Percentiles rank a stretch among this genome's conserved stretches.
These are phyloP conservation scores for Phylloporus sp. DNA, from an alignment of 1,284 basidiomycete genomes.

Conservation along the genomic window DNA sequence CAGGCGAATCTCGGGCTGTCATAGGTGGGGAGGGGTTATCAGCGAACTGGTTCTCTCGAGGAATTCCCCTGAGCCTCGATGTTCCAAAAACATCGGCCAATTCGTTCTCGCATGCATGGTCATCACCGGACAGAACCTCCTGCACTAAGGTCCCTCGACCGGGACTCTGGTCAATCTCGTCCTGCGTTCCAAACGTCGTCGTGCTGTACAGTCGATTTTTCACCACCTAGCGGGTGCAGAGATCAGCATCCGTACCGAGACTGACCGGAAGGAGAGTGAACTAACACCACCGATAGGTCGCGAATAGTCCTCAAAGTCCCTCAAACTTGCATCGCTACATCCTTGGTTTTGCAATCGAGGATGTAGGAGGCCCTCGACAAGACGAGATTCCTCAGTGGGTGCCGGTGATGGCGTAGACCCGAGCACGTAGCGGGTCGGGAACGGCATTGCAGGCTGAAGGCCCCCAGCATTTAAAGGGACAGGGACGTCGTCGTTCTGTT, in stretches of 20 bases:
- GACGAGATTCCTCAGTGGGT: conserved; percentile 40
- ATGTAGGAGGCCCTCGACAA: conserved; percentile 44
- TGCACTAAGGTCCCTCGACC: conserved; percentile 10
- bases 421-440: conserved; percentile 8
- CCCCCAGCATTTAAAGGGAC: not conserved
- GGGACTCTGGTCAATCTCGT: conserved; percentile 21
- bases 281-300: conserved; percentile 48
- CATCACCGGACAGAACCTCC: conserved; percentile 9
- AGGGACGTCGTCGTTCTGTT: not conserved
- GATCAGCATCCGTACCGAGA: not conserved
- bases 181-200: conserved; percentile 43
- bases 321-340: conserved; percentile 42
- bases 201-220: conserved; percentile 44
- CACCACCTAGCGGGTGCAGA: conserved; percentile 33
- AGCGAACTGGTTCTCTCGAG: conserved; percentile 17
- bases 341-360: conserved; percentile 38
- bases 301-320: conserved; percentile 50
- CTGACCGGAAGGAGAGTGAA: not conserved
- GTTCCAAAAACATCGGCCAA: conserved; percentile 16
- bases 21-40: conserved; percentile 2
- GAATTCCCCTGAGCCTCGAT: not conserved
- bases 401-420: conserved; percentile 39
- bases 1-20: conserved; percentile 1
- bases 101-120: conserved; percentile 10
- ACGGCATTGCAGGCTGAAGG: conserved; percentile 1